Conservation (phyloP, 768 basidiomycete species). For the Amanita inopinata region DNA sequence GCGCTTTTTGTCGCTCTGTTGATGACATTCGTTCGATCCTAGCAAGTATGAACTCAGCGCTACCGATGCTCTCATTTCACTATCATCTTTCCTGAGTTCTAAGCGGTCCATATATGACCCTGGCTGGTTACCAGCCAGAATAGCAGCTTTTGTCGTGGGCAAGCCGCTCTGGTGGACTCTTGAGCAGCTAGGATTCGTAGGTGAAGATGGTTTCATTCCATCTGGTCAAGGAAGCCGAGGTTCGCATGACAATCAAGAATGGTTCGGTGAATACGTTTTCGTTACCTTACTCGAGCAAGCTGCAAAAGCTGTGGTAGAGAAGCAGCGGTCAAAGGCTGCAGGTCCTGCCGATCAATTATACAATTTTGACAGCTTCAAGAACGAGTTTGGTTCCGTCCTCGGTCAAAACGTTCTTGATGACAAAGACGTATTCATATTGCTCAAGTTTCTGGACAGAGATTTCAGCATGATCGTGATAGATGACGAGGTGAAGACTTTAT, state of each 20-base stretch:
- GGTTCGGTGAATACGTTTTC: slow-evolving; percentile 67
- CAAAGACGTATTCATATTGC: slow-evolving; percentile 60
- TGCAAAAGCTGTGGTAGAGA: slow-evolving; percentile 44
- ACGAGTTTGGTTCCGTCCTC: slow-evolving; percentile 39
- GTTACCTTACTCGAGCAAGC: slow-evolving; percentile 55
- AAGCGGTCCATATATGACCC: slow-evolving; percentile 57
- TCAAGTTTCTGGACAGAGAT: slow-evolving; percentile 78
- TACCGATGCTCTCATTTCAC: slow-evolving; percentile 33
- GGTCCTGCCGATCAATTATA: slow-evolving; percentile 55
- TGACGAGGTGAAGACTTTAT: slow-evolving; percentile 39
- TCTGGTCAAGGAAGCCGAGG: slow-evolving; percentile 15
- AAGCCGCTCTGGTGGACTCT: slow-evolving; percentile 85
- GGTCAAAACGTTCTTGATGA: slow-evolving; percentile 29
- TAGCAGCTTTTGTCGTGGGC: slow-evolving; percentile 63
- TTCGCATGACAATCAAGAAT: slow-evolving; percentile 34
- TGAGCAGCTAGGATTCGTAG: slow-evolving; percentile 65
- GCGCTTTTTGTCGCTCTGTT: slow-evolving; percentile 7
- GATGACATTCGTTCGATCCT: slow-evolving; percentile 28
- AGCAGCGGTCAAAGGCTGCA: slow-evolving; percentile 30
- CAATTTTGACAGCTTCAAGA: slow-evolving; percentile 49
- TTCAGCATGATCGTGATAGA: slow-evolving; percentile 51
- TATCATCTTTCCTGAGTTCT: slow-evolving; percentile 45
- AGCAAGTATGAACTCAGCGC: slow-evolving; percentile 61
- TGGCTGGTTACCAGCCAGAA: slow-evolving; percentile 58
- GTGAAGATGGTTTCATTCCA: slow-evolving; percentile 40